Evolutionary conservation across 345 rosid species (phyloP).

Genomic region (Moricandia moricandioides): DNA sequence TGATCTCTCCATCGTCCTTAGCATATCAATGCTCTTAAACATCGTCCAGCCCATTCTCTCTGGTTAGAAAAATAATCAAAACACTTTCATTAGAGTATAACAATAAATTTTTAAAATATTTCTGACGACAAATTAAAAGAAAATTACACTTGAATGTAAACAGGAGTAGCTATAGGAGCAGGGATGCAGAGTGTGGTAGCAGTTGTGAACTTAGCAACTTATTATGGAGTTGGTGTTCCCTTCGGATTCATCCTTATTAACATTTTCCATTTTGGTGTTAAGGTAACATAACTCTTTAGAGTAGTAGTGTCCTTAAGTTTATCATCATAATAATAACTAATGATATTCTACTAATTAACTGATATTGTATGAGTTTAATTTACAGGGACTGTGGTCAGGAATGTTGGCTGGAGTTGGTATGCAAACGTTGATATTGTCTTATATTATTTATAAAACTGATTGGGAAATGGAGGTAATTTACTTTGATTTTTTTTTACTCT

Average conservation of each 20-base stretch:
- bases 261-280: conserved; percentile 38
- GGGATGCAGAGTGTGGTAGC: conserved; percentile 48
- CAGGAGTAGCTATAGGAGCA: conserved; percentile 58
- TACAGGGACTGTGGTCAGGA: conserved; percentile 50
- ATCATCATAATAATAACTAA: background rate
- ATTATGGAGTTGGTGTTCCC: conserved; percentile 50
- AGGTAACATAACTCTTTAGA: conserved; percentile 33
- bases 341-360: background rate
- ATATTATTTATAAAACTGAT: conserved; percentile 42
- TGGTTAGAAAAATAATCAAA: conserved; percentile 31
- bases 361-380: conserved; percentile 7
- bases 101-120: background rate
- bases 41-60: conserved; percentile 60
- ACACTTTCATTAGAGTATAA: background rate
- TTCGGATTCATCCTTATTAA: conserved; percentile 37
- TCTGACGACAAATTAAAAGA: background rate
- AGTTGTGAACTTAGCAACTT: conserved; percentile 47
- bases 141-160: background rate
- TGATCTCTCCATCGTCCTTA: conserved; percentile 52
- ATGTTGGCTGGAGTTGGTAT: conserved; percentile 40
- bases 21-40: conserved; percentile 59
- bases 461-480: conserved; percentile 47
- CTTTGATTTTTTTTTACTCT: background rate
- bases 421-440: conserved; percentile 39
- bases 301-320: background rate